These are phyloP conservation scores for Gossypium mustelinum DNA, from an alignment of 345 rosid genomes.

Conservation along the genomic window DNA sequence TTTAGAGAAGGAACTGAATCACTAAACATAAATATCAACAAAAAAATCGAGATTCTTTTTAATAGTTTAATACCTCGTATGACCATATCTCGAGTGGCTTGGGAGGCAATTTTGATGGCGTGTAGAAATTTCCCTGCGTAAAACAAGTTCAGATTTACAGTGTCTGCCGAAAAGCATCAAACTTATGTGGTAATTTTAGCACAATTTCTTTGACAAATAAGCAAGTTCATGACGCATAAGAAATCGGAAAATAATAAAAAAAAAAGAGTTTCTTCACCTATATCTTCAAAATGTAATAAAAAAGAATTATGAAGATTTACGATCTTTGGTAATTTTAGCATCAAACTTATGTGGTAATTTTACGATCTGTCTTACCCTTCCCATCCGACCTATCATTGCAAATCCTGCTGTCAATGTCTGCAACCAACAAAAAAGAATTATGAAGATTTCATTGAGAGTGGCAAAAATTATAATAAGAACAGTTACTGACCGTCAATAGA, in stretches of 20 bases:
- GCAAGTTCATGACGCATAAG: not conserved
- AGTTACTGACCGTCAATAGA: conserved; percentile 58
- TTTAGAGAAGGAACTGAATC: not conserved
- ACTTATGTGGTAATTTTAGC: not conserved
- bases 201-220: not conserved
- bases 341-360: not conserved
- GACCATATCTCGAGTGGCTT: conserved; percentile 88
- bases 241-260: not conserved
- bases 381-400: conserved; percentile 81
- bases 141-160: not conserved
- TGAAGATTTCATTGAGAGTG: not conserved
- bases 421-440: conserved; percentile 13
- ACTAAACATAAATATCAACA: not conserved
- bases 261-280: not conserved
- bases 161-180: not conserved
- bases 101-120: conserved; percentile 77
- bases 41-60: not conserved
- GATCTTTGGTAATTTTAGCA: too few species aligned
- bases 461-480: not conserved
- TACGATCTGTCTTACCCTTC: conserved; percentile 51
- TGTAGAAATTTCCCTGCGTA: conserved; percentile 66
- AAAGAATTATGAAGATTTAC: not conserved
- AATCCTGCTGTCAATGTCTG: conserved; percentile 86
- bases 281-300: not conserved
- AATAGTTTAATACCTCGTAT: conserved; percentile 50